Base-by-base conservation (phyloP, 257 asterid genomes). In the Leonotis leonurus region DNA sequence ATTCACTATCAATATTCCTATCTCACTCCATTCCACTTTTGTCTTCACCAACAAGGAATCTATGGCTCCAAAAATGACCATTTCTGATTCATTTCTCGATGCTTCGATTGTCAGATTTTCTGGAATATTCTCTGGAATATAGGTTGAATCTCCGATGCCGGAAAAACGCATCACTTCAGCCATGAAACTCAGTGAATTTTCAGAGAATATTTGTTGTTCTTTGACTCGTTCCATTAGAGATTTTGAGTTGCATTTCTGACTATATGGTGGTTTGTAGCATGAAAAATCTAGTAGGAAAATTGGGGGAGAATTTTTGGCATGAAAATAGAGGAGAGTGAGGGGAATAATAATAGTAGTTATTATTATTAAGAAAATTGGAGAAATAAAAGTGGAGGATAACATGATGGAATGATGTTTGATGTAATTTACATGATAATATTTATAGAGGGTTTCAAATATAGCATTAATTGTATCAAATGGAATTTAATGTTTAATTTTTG, bases 41-140 rank as follows among this genome's bases (percentile, higher is more conserved):
- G 88, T 81, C 58, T 81, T 81, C 0, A 8, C 14, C 22, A 84
- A 50, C 4, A 84, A 46, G 1, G 68, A 43, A 57, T 84, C 91
- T 7, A 84, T 22, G 8, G 91, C 84, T 1, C 86, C 91, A 36
- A 81, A 84, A 76, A 81, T 75, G 39, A 79, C 91, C 0, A 64
- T 69, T 69, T 84, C 85, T 0, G 94, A 77, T 50, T 82, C 94
- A 0, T 49, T 30, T 26, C 82, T 68, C 2, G 89, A 82, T 43
- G 77, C 79, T 21, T 65, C 70, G 52, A 74, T 43, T 60, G 72
- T 74, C 20, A 80, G 33, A 8, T 80, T 63, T 0, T 80, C 78
- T 2, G 82, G 83, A 0, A 75, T 70, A 4, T 72, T 32, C 27
- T 74, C 1, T 56, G 83, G 20, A 43, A 65, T 0, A 75, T 80